Percentiles rank a stretch among this genome's conserved stretches.
Evolutionary conservation across 139 green algal species (phyloP).

Genomic region (Micractinium sp.): DNA sequence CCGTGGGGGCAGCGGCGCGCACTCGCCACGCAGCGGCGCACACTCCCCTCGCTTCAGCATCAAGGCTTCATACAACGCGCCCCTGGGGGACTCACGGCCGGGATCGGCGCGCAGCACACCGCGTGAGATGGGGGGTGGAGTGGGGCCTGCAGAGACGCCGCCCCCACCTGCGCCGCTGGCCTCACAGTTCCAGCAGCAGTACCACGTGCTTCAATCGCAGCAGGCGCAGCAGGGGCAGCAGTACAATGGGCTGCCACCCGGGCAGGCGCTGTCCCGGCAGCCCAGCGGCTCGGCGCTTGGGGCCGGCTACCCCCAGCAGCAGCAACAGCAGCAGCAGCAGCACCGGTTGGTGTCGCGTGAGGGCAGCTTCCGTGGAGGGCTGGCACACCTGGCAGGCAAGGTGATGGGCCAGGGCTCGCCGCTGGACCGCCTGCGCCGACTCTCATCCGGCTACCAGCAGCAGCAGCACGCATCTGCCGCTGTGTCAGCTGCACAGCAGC

Average conservation of each 20-base stretch:
- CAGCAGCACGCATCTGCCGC: neutral
- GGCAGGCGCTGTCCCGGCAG: conserved; percentile 1
- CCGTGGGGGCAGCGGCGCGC: neutral
- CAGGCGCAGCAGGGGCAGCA: neutral
- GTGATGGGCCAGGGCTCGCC: neutral
- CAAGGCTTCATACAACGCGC: neutral
- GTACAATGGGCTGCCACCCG: neutral
- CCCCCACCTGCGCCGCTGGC: neutral
- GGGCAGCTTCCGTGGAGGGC: conserved; percentile 25
- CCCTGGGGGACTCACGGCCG: neutral
- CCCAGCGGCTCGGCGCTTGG: neutral
- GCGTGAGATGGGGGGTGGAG: neutral
- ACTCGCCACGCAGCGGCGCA: neutral
- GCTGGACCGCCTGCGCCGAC: conserved; percentile 28
- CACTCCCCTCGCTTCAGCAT: neutral
- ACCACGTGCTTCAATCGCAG: neutral
- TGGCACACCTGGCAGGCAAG: conserved; percentile 13
- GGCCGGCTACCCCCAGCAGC: neutral
- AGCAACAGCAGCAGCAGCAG: neutral
- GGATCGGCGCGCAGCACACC: conserved; percentile 10
- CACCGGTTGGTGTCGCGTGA: neutral
- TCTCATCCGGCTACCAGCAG: conserved; percentile 14
- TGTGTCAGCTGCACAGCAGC: no score
- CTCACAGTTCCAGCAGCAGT: conserved; percentile 18
- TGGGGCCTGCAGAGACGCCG: neutral